Evolutionary conservation across 2,329 filamentous ascomycete genomes (phyloP).

Genomic region (Pseudogymnoascus sp.): DNA sequence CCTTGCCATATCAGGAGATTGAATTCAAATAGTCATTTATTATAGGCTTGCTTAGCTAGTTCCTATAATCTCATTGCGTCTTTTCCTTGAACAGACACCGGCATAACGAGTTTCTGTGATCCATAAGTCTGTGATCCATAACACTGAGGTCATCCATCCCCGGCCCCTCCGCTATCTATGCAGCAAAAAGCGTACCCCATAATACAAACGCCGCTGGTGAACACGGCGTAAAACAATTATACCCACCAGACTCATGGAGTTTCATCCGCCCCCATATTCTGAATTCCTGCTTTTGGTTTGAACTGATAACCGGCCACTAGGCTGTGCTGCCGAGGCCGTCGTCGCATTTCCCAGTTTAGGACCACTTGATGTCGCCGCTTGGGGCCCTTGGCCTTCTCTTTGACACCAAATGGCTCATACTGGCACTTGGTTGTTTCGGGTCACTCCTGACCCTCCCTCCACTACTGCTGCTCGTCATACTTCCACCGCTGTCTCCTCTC

Average conservation of each 20-base stretch:
- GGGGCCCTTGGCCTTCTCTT: conserved; percentile 25
- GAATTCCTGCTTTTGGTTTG: background rate
- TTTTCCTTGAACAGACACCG: conserved; percentile 3
- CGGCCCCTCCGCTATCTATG: background rate
- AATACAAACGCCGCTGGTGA: conserved; percentile 6
- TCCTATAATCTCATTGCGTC: conserved; percentile 6
- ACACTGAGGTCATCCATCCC: background rate
- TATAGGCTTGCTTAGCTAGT: conserved; percentile 3
- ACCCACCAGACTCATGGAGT: background rate
- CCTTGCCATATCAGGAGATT: background rate
- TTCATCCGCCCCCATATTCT: background rate
- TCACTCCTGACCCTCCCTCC: conserved; percentile 19
- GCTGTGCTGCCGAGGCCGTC: background rate
- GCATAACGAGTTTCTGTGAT: background rate
- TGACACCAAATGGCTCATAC: conserved; percentile 13
- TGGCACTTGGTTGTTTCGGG: conserved; percentile 16
- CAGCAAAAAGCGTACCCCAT: background rate
- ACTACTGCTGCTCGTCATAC: conserved; percentile 14
- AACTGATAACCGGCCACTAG: background rate
- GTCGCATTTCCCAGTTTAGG: conserved; percentile 16
- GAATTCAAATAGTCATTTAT: conserved; percentile 5
- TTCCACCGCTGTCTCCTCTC: conserved; percentile 20
- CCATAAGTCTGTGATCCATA: conserved; percentile 8
- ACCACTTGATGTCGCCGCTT: conserved; percentile 30
- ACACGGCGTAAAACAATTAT: conserved; percentile 6